phyloP scores from a whole-genome alignment of 352 stramenopile genomes.

The Globisporangium parvum region DNA sequence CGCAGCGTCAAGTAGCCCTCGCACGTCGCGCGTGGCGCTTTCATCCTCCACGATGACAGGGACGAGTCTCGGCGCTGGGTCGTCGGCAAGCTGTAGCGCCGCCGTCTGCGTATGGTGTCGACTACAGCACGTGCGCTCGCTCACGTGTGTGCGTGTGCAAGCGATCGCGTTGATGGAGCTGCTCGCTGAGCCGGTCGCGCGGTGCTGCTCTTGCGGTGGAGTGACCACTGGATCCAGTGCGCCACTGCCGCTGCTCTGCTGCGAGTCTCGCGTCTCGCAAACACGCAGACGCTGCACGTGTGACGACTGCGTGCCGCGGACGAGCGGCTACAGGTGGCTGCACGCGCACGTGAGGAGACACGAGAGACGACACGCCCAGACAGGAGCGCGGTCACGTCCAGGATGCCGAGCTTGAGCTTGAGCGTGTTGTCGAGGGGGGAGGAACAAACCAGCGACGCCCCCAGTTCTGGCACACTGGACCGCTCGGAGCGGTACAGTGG shows the following conservation, averaged over 20 bases:
- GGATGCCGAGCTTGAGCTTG: neutral
- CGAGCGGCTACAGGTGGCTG: neutral
- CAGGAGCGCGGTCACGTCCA: neutral
- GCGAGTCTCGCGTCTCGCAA: neutral
- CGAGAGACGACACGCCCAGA: too few relatives aligned
- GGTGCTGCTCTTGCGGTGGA: neutral
- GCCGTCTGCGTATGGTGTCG: slow-evolving; percentile 10
- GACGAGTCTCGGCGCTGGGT: slow-evolving; percentile 9
- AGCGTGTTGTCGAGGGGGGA: neutral
- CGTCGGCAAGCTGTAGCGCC: slow-evolving; percentile 11
- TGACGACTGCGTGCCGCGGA: too few relatives aligned
- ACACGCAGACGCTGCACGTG: neutral
- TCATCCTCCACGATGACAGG: slow-evolving; percentile 40
- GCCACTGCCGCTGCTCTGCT: too few relatives aligned
- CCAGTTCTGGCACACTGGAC: neutral
- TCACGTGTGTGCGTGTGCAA: neutral
- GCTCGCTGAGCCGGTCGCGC: neutral
- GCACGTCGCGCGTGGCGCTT: slow-evolving; percentile 72
- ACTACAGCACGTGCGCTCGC: too few relatives aligned
- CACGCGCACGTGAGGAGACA: neutral
- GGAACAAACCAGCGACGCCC: neutral
- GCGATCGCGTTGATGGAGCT: neutral
- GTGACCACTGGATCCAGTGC: too few relatives aligned
- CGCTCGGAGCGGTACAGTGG: neutral
- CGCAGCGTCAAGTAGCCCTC: slow-evolving; percentile 85